These are phyloP conservation scores for Mucor velutinosus DNA, from an alignment of 371 early-diverging fungal genomes.

Conservation along the genomic window DNA sequence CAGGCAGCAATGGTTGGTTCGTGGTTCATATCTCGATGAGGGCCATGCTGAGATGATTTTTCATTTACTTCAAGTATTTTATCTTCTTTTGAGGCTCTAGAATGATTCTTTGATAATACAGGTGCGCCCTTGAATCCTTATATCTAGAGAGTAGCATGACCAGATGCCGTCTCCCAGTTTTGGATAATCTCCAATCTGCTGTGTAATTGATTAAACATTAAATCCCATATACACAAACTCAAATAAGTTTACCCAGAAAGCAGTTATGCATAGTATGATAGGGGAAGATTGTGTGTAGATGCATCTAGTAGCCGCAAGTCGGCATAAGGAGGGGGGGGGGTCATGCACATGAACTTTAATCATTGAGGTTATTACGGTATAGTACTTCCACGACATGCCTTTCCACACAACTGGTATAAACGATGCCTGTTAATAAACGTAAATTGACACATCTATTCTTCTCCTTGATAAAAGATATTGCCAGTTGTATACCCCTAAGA, in stretches of 20 bases:
- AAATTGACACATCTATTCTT: neutral
- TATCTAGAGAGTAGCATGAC: neutral
- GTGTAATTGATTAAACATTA: neutral
- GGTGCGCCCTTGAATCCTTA: neutral
- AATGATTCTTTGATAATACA: neutral
- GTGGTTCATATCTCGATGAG: neutral
- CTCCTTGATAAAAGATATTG: neutral
- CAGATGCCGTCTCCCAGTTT: neutral
- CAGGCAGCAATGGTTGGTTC: neutral
- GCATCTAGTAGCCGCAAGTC: neutral
- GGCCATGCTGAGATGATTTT: neutral
- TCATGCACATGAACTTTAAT: neutral
- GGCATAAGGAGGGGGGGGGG: neutral
- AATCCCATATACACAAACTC: neutral
- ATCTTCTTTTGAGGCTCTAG: neutral
- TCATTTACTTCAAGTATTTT: neutral
- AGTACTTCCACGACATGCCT: neutral
- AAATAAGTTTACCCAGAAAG: neutral
- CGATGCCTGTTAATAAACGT: neutral
- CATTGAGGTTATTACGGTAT: neutral
- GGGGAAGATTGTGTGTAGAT: neutral
- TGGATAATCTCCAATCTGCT: neutral
- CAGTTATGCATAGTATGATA: neutral
- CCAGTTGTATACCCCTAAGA: neutral
- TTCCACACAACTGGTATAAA: neutral